Evolutionary conservation across 192 early-diverging fungal genomes (phyloP), one percentile per base, ranked within the genome.

Genomic region (Entomortierella beljakovae): DNA sequence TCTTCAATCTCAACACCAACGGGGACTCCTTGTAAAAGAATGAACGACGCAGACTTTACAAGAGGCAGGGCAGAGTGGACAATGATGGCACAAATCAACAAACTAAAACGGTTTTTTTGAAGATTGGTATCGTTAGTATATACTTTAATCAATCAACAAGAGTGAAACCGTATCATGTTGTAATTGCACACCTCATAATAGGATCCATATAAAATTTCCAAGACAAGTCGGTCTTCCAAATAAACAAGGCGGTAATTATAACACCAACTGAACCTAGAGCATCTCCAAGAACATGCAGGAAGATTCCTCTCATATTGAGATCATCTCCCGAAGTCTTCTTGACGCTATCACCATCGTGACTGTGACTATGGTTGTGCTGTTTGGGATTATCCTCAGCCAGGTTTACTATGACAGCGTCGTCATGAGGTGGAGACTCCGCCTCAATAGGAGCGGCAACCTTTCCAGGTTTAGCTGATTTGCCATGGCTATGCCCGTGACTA

Each of bases 281-380:
- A 79, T 98, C 97, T 50, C 97, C 95, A 20, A 96, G 80, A 31
- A 96, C 92, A 82, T 98, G 95, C 42, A 98, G 81, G 82, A 96
- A 96, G 13, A 98, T 83, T 1, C 88, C 89, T 29, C 57, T 68
- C 85, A 86, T 88, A 76, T 90, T 88, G 18, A 85, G 62, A 60
- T 87, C 66, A n/a, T 83, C 80, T 22, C 84, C 84, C 0, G 70
- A 57, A 26, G 87, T 80, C 38, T 69, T 63, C 26, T 57, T 60
- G 0, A 63, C 66, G 42, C 65, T 58, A 32, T 56, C 61, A 58
- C 50, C 38, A 13, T 60, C 57, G 28, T 50, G 52, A 33, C 62
- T 56, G 34, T 75, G 51, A 50, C 46, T 53, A 61, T 84, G 81
- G 55, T 38, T 52, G 61, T 86, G 85, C 58, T 81, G 77, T 33